Evolutionary conservation across 352 stramenopile genomes (phyloP).

Genomic region (Globisporangium radiosum): DNA sequence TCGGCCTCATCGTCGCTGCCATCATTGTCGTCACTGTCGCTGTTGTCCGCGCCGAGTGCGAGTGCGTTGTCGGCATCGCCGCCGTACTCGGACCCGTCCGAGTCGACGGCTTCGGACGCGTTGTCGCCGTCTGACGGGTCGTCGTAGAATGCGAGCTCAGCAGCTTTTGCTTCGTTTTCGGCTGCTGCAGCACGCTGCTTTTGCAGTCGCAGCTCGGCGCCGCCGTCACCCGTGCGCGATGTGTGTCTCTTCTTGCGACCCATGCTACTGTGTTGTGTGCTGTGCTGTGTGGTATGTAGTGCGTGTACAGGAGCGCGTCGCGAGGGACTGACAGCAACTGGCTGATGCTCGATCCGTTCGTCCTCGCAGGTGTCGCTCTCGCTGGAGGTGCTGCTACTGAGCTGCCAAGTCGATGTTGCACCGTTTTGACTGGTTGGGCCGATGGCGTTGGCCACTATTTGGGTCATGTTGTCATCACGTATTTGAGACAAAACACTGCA

Average conservation of each 20-base stretch:
- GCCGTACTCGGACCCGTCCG: slow-evolving; percentile 50
- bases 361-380: too few species aligned
- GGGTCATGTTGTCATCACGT: too few species aligned
- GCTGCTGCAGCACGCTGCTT: slow-evolving; percentile 59
- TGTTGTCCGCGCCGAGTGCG: slow-evolving; percentile 39
- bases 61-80: slow-evolving; percentile 58
- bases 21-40: slow-evolving; percentile 25
- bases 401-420: too few species aligned
- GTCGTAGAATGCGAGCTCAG: slow-evolving; percentile 82
- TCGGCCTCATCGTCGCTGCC: slow-evolving; percentile 24
- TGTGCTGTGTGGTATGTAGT: slow-evolving; percentile 5
- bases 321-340: too few species aligned
- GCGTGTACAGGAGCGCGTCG: not conserved
- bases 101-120: slow-evolving; percentile 44
- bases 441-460: too few species aligned
- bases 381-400: too few species aligned
- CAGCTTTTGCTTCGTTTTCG: slow-evolving; percentile 46
- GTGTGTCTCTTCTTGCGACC: slow-evolving; percentile 63
- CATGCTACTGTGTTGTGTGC: slow-evolving; percentile 29
- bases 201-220: slow-evolving; percentile 58
- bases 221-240: slow-evolving; percentile 70
- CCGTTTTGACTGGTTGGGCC: too few species aligned
- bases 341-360: too few species aligned
- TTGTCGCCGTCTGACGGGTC: slow-evolving; percentile 76
- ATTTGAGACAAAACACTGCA: too few species aligned